Conservation (phyloP, 176 grass and related monocot genomes). For the Phoenix dactylifera region DNA sequence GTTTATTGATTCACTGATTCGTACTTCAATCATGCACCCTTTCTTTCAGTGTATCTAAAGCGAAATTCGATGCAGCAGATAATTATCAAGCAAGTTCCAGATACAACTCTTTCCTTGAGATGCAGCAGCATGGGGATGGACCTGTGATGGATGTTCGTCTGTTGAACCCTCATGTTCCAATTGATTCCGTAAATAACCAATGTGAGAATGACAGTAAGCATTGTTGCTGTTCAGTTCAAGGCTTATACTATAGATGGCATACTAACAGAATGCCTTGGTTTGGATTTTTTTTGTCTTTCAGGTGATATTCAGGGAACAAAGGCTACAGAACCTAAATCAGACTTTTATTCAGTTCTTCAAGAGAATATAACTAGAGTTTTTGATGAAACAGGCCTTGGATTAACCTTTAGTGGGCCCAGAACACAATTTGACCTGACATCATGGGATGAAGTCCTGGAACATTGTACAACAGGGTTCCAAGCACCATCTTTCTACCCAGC, state of each 20-base stretch:
- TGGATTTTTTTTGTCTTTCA: conserved; percentile 30
- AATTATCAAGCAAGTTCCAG: conserved; percentile 79
- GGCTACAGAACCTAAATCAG: conserved; percentile 31
- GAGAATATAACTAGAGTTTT: conserved; percentile 46
- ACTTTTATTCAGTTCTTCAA: conserved; percentile 40
- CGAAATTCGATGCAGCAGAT: conserved; percentile 90
- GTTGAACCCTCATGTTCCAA: conserved; percentile 29
- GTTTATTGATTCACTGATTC: conserved; percentile 47
- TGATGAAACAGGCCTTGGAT: conserved; percentile 41
- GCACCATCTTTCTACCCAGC: conserved; percentile 25
- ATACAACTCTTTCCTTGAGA: conserved; percentile 93
- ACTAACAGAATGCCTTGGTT: conserved; percentile 12
- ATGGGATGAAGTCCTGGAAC: conserved; percentile 43
- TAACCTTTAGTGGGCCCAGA: conserved; percentile 38
- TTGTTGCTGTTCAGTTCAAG: conserved; percentile 16
- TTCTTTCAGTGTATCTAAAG: conserved; percentile 91
- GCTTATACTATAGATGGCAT: not conserved
- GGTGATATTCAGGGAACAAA: conserved; percentile 53
- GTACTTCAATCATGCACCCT: conserved; percentile 51
- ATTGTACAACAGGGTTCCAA: conserved; percentile 26
- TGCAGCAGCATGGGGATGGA: conserved; percentile 95
- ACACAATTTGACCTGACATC: conserved; percentile 36
- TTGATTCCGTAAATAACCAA: conserved; percentile 52
- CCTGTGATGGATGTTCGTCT: conserved; percentile 41
- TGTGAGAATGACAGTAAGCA: conserved; percentile 32